Evolutionary conservation across 345 rosid genomes (phyloP).

Genomic region (Chamaenerion angustifolium): DNA sequence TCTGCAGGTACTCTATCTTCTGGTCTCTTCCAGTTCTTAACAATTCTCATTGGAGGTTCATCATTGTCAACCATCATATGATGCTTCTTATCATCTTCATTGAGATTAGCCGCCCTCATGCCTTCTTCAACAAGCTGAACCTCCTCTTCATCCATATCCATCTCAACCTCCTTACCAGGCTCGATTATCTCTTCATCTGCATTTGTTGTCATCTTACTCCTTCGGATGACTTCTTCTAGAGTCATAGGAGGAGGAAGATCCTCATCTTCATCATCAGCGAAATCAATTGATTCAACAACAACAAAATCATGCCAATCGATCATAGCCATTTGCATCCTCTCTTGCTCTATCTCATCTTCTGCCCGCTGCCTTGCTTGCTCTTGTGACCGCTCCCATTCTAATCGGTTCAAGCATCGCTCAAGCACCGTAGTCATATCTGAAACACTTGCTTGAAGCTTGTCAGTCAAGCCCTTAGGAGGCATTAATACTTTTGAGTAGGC

Average conservation of each 20-base stretch:
- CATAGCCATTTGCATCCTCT: slow-evolving; percentile 80
- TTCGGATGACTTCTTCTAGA: slow-evolving; percentile 65
- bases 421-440: slow-evolving; percentile 64
- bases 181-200: slow-evolving; percentile 53
- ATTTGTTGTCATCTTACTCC: slow-evolving; percentile 61
- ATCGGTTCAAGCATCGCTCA: slow-evolving; percentile 64
- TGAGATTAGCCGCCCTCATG: slow-evolving; percentile 56
- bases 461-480: slow-evolving; percentile 63
- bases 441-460: slow-evolving; percentile 43
- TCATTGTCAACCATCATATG: slow-evolving; percentile 28
- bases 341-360: slow-evolving; percentile 80
- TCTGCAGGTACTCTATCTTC: slow-evolving; percentile 73
- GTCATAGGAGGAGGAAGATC: slow-evolving; percentile 80
- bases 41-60: slow-evolving; percentile 81
- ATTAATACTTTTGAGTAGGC: slow-evolving; percentile 64
- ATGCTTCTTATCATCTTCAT: slow-evolving; percentile 29
- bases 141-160: slow-evolving; percentile 96
- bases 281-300: slow-evolving; percentile 68
- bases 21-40: slow-evolving; percentile 91
- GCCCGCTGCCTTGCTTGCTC: slow-evolving; percentile 80
- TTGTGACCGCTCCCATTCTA: slow-evolving; percentile 79
- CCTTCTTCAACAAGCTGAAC: slow-evolving; percentile 85
- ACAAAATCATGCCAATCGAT: slow-evolving; percentile 94
- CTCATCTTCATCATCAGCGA: slow-evolving; percentile 88
- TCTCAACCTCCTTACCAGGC: slow-evolving; percentile 81